Percentiles rank a stretch among this genome's conserved stretches.
Conservation (phyloP, 2,329 filamentous ascomycete species). For the Drechslerella coelobrocha region DNA sequence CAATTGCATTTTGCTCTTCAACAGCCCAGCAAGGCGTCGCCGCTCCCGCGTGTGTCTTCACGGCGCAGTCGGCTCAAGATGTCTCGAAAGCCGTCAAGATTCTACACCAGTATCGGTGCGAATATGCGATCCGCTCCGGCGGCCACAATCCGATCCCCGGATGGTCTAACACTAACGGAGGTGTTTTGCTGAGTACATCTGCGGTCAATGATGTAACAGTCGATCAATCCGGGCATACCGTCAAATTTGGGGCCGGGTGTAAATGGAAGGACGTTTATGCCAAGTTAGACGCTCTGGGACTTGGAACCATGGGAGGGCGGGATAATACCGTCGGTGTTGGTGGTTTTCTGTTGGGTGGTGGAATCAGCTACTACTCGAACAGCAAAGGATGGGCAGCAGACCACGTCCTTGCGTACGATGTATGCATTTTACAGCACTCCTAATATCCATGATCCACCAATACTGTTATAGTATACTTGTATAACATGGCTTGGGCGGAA, state of each 20-base stretch:
- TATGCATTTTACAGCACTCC: slow-evolving; percentile 1
- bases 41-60: slow-evolving; percentile 36
- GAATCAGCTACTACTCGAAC: slow-evolving; percentile 58
- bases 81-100: slow-evolving; percentile 58
- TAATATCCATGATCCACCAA: no score
- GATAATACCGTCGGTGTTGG: slow-evolving; percentile 58
- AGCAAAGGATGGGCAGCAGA: slow-evolving; percentile 36
- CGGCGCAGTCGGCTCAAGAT: slow-evolving; percentile 56
- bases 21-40: slow-evolving; percentile 28
- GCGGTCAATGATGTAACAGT: slow-evolving; percentile 52
- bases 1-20: background rate
- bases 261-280: slow-evolving; percentile 59
- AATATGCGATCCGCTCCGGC: slow-evolving; percentile 59
- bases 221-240: slow-evolving; percentile 55
- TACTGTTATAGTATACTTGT: no score
- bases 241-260: slow-evolving; percentile 57
- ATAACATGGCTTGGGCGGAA: no score
- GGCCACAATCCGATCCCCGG: slow-evolving; percentile 57
- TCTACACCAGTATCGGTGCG: slow-evolving; percentile 55
- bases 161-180: slow-evolving; percentile 58
- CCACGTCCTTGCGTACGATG: slow-evolving; percentile 31
- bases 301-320: slow-evolving; percentile 58
- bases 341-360: slow-evolving; percentile 58
- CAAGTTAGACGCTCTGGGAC: slow-evolving; percentile 56
- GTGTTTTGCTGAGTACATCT: slow-evolving; percentile 53